Evolutionary conservation across 164 flowering plant genomes (phyloP).

Genomic region (Taxillus chinensis): DNA sequence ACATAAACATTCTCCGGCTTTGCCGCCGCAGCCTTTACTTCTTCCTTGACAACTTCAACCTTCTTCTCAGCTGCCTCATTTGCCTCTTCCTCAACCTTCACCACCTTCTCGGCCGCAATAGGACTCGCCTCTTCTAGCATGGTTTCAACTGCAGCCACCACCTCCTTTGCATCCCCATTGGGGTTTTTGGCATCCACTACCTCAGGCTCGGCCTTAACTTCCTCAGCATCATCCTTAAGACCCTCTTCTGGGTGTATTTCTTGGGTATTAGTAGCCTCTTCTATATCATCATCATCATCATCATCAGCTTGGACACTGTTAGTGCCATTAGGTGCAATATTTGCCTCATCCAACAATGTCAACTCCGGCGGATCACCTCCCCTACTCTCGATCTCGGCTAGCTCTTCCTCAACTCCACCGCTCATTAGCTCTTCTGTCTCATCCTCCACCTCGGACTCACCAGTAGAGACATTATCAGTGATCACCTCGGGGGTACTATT

Average conservation of each 20-base stretch:
- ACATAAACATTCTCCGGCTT: too few species aligned
- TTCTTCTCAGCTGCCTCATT: neutral
- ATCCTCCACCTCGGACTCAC: constrained; percentile 9
- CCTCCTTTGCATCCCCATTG: neutral
- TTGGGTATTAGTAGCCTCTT: too few species aligned
- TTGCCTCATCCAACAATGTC: neutral
- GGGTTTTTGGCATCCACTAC: constrained; percentile 1
- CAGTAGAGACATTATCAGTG: too few species aligned
- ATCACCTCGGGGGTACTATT: constrained; percentile 1
- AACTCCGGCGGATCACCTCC: constrained; percentile 8
- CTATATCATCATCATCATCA: too few species aligned
- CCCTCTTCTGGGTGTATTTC: too few species aligned
- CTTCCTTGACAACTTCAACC: constrained; percentile 1
- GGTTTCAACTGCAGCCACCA: neutral
- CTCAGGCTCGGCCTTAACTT: neutral
- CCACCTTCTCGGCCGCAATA: too few species aligned
- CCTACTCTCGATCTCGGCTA: constrained; percentile 3
- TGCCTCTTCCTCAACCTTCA: constrained; percentile 5
- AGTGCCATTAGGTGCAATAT: neutral
- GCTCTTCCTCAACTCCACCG: constrained; percentile 13
- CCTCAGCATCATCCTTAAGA: neutral
- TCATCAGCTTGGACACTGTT: neutral
- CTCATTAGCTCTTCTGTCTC: constrained; percentile 2
- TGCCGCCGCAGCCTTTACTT: constrained; percentile 8
- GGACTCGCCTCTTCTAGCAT: too few species aligned